Evolutionary conservation across 805 yeast species (phyloP).

Genomic region (Suhomyces canberraensis): DNA sequence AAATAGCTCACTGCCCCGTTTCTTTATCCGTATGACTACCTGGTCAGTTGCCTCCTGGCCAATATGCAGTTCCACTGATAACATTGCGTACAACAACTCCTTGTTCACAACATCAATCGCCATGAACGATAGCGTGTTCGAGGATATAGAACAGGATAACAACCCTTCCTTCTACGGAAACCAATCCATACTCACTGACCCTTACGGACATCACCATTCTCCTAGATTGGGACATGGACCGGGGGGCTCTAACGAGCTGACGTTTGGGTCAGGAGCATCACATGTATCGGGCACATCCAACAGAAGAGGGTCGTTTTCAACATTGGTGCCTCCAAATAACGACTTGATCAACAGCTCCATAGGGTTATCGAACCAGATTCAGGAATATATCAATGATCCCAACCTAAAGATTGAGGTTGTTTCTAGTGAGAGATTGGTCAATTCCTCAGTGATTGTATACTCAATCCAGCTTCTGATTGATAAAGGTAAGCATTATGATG

Average conservation of each 20-base stretch:
- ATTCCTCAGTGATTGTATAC: slow-evolving; percentile 38
- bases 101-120: slow-evolving; percentile 37
- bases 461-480: slow-evolving; percentile 26
- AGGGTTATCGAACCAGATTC: slow-evolving; percentile 29
- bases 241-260: neutral
- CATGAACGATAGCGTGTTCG: slow-evolving; percentile 21
- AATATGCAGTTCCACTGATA: slow-evolving; percentile 41
- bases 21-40: no score
- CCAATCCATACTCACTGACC: slow-evolving; percentile 26
- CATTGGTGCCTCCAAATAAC: slow-evolving; percentile 7
- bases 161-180: slow-evolving; percentile 43
- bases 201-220: slow-evolving; percentile 16
- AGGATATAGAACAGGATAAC: slow-evolving; percentile 44
- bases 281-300: neutral
- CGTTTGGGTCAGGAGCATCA: slow-evolving; percentile 3
- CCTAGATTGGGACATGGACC: neutral
- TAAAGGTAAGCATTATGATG: slow-evolving; percentile 1
- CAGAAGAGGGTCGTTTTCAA: neutral
- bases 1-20: no score
- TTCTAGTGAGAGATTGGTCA: slow-evolving; percentile 33
- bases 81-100: slow-evolving; percentile 42
- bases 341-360: slow-evolving; percentile 29
- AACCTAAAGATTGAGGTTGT: slow-evolving; percentile 28
- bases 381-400: slow-evolving; percentile 25
- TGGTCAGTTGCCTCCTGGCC: neutral